phyloP scores from a whole-genome alignment of 805 yeast genomes.

The Phaffomyces opuntiae region DNA sequence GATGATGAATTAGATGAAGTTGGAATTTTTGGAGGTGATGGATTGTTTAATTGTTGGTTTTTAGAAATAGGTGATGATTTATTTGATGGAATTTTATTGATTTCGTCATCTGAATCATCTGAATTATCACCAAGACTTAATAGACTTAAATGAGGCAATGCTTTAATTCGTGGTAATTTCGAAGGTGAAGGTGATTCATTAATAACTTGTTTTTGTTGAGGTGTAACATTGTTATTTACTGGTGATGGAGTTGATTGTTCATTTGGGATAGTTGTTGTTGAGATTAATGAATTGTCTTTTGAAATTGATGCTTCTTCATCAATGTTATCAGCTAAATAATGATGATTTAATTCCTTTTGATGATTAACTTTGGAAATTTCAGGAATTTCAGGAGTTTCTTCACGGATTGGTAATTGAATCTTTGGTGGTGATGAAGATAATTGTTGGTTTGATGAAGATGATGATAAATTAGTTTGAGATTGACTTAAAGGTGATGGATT shows the following conservation, averaged over 20 bases:
- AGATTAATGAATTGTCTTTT: neutral
- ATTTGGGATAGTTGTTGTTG: slow-evolving; percentile 14
- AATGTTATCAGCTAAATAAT: slow-evolving; percentile 20
- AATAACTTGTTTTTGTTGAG: neutral
- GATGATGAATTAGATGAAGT: neutral
- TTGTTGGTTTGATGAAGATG: neutral
- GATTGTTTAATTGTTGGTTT: neutral
- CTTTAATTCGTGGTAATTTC: slow-evolving; percentile 19
- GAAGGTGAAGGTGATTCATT: slow-evolving; percentile 14
- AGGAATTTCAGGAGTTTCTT: neutral
- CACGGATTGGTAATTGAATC: neutral
- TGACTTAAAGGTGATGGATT: slow-evolving; percentile 15
- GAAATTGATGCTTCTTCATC: slow-evolving; percentile 8
- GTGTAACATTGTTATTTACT: neutral
- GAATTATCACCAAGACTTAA: slow-evolving; percentile 20
- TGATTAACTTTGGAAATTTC: slow-evolving; percentile 1
- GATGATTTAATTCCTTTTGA: slow-evolving; percentile 9
- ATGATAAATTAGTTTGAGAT: neutral
- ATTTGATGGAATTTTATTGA: neutral
- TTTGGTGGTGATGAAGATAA: slow-evolving; percentile 1
- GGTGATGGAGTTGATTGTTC: slow-evolving; percentile 22
- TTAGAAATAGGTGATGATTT: no score
- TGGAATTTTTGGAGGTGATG: neutral
- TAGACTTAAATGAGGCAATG: slow-evolving; percentile 20
- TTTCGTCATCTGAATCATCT: slow-evolving; percentile 9